Evolutionary conservation across 305 asterid species (phyloP).

Genomic region (Solanum chacoense): DNA sequence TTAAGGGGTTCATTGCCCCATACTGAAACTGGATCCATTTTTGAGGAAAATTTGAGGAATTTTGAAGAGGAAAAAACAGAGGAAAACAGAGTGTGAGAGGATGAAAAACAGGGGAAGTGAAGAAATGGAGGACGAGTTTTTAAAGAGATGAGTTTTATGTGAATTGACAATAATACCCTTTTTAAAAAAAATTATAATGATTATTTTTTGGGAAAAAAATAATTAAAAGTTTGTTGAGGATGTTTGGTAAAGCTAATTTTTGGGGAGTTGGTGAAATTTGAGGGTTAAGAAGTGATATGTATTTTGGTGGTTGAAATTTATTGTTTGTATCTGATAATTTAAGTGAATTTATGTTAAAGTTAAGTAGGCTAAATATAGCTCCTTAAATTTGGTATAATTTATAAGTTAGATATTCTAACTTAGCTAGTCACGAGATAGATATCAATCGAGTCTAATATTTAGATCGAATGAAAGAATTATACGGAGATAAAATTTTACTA

Average conservation of each 20-base stretch:
- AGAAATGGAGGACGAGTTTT: neutral
- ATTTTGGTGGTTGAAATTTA: neutral
- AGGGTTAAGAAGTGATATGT: neutral
- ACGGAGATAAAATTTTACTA: no score
- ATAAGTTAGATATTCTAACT: neutral
- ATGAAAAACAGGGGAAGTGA: neutral
- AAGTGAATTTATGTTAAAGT: neutral
- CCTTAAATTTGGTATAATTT: neutral
- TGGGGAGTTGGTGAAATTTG: neutral
- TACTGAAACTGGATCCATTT: slow-evolving; percentile 57
- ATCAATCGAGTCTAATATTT: no score
- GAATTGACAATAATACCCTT: neutral
- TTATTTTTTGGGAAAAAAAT: neutral
- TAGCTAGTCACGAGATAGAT: neutral
- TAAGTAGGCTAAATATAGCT: neutral
- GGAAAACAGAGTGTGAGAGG: neutral
- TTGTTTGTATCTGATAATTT: neutral
- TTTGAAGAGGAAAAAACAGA: neutral
- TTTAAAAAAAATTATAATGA: no score
- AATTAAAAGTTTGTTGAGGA: neutral
- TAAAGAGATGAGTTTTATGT: no score
- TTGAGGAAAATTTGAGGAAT: neutral
- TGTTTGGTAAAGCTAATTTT: neutral
- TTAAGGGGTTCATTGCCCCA: slow-evolving; percentile 76
- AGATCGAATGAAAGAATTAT: no score